phyloP scores from a whole-genome alignment of 1,139 yeast species.

The Diutina rugosa region DNA sequence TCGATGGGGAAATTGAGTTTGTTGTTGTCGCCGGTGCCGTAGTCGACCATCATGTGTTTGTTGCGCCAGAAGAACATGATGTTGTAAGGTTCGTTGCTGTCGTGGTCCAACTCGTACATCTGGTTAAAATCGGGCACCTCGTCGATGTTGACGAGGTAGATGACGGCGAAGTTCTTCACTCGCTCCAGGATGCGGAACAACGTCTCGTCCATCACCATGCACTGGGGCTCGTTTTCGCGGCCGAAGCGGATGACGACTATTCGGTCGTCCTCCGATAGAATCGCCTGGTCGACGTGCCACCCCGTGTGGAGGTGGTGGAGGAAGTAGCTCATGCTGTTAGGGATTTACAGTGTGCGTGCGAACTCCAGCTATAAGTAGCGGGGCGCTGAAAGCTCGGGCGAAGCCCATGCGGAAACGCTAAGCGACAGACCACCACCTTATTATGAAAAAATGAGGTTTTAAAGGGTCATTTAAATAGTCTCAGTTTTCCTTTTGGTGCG shows the following conservation, averaged over 20 bases:
- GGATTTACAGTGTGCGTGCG: neutral
- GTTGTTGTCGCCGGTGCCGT: constrained; percentile 96
- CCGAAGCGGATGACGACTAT: constrained; percentile 86
- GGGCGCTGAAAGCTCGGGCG: neutral
- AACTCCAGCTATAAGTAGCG: neutral
- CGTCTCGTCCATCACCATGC: constrained; percentile 86
- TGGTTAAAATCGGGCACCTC: constrained; percentile 83
- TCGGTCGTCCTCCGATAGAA: constrained; percentile 70
- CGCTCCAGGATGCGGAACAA: constrained; percentile 70
- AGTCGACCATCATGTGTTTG: constrained; percentile 97
- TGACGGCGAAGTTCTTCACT: constrained; percentile 76
- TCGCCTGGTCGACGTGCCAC: constrained; percentile 96
- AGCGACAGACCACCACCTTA: too few species aligned
- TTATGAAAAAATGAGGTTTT: too few species aligned
- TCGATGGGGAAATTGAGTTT: constrained; percentile 70
- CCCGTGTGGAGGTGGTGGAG: constrained; percentile 82
- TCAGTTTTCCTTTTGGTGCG: too few species aligned
- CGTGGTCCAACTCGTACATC: constrained; percentile 70
- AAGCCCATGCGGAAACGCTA: too few species aligned
- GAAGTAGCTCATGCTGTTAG: constrained; percentile 16
- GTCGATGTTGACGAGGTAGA: constrained; percentile 80
- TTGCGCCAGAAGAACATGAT: constrained; percentile 89
- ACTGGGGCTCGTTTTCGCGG: constrained; percentile 57
- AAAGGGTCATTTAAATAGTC: too few species aligned
- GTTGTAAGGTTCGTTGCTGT: constrained; percentile 61